Percentiles rank a stretch among this genome's conserved stretches.
phyloP scores from a whole-genome alignment of 2,329 filamentous ascomycete genomes.

The Fusarium sp. region DNA sequence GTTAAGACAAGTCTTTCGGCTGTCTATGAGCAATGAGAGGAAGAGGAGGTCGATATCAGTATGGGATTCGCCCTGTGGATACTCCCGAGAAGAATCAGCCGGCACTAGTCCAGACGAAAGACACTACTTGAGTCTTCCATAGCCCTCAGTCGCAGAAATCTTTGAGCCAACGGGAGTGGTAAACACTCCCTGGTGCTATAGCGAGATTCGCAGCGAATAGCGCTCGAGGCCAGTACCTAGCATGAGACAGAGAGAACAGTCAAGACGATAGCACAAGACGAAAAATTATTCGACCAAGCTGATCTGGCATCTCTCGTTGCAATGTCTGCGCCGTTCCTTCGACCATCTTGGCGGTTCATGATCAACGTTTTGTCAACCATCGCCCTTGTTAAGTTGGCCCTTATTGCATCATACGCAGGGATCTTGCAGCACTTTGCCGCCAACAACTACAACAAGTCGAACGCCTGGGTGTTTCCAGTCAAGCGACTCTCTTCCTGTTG shows the following conservation, averaged over 20 bases:
- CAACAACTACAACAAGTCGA: slow-evolving; percentile 23
- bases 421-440: slow-evolving; percentile 22
- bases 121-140: slow-evolving; percentile 56
- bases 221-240: slow-evolving; percentile 75
- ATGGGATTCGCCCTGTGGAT: slow-evolving; percentile 48
- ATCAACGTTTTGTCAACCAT: slow-evolving; percentile 41
- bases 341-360: slow-evolving; percentile 40
- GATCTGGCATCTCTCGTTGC: slow-evolving; percentile 56
- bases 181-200: slow-evolving; percentile 62
- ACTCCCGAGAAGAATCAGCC: slow-evolving; percentile 48
- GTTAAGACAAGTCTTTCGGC: slow-evolving; percentile 39
- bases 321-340: slow-evolving; percentile 56
- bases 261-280: slow-evolving; percentile 80
- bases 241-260: slow-evolving; percentile 57
- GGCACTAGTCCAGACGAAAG: slow-evolving; percentile 51
- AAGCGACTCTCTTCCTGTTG: slow-evolving; percentile 1
- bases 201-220: slow-evolving; percentile 69
- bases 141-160: slow-evolving; percentile 62
- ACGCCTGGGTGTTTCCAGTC: slow-evolving; percentile 12
- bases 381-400: slow-evolving; percentile 17
- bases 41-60: slow-evolving; percentile 48
- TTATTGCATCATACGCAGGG: slow-evolving; percentile 26
- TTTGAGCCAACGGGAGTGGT: slow-evolving; percentile 55
- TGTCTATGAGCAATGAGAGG: slow-evolving; percentile 35
- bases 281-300: slow-evolving; percentile 61